Evolutionary conservation across 768 basidiomycete species (phyloP), one percentile per base, ranked within the genome.

Genomic region (Porpolomopsis calyptriformis): DNA sequence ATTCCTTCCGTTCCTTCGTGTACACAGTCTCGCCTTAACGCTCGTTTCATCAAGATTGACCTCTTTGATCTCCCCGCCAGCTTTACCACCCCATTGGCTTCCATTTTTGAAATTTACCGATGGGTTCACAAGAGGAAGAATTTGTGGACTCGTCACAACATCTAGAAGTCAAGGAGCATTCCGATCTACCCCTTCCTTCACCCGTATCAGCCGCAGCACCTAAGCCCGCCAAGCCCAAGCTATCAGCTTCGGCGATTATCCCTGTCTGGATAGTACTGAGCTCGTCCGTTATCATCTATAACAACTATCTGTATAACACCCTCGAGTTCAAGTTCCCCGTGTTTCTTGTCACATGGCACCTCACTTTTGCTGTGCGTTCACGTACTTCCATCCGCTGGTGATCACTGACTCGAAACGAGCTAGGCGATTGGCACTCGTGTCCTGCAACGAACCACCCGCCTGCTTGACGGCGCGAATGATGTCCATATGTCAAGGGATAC

Each of bases 221-320:
- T 7, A 63, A 71, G 18, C 53, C 66, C n/a, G 26, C 26, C 7
- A 77, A 75, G 45, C 53, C 68, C n/a, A 77, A 73, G 57, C 62
- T 85, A 23, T 74, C 85, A 10, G 73, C 85, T 1, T 58, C 78
- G 0, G 66, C 73, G 46, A 86, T 92, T 57, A 88, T 96, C 47
- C 92, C 89, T 22, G 68, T 94, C 46, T 98, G 94, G 94, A 97
- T 96, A 57, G 66, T 78, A 16, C 82, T 94, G 54, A 85, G 82
- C 52, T 89, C 90, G 20, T 61, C 78, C 6, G 93, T 97, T 60
- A 97, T 97, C 66, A 80, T 96, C 49, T 96, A 97, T 78, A 96
- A 96, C 76, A 94, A 91, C 63, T 81, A 81, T 59, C 65, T 88
- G 54, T 90, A 87, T 72, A 86, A 85, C 64, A 76, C 74, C 37